These are phyloP conservation scores for Tolypocladium endophyticum DNA, from an alignment of 2,329 filamentous ascomycete species.

Conservation along the genomic window DNA sequence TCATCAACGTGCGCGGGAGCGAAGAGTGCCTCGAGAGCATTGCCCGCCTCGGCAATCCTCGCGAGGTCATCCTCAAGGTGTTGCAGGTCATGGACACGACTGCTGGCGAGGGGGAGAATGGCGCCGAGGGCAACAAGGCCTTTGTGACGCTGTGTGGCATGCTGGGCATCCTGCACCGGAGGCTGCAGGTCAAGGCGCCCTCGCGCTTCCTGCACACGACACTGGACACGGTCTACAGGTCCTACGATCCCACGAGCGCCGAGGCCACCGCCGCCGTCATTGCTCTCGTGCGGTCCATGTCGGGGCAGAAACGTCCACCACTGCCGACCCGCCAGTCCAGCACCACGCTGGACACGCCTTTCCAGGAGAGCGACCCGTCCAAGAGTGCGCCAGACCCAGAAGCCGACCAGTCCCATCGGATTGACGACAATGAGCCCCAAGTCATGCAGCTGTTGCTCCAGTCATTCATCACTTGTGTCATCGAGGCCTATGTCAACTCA, in stretches of 20 bases:
- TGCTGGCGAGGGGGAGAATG: constrained; percentile 24
- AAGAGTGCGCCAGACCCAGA: constrained; percentile 54
- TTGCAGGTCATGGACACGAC: constrained; percentile 58
- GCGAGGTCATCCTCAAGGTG: constrained; percentile 73
- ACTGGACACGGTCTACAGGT: constrained; percentile 59
- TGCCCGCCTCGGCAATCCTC: constrained; percentile 66
- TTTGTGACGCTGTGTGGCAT: constrained; percentile 63
- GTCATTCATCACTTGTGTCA: constrained; percentile 66
- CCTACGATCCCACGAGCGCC: constrained; percentile 52
- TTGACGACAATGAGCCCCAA: constrained; percentile 44
- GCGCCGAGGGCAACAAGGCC: constrained; percentile 30
- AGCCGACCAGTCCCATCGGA: constrained; percentile 24
- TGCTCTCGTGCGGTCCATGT: constrained; percentile 59
- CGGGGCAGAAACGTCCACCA: constrained; percentile 54
- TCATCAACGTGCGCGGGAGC: constrained; percentile 58
- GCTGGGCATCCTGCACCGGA: constrained; percentile 60
- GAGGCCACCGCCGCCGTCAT: constrained; percentile 62
- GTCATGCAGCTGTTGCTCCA: constrained; percentile 58
- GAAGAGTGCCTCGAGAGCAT: constrained; percentile 63
- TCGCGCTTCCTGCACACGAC: constrained; percentile 70
- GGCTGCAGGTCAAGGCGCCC: constrained; percentile 68
- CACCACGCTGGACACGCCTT: constrained; percentile 42
- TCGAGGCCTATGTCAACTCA: constrained; percentile 61
- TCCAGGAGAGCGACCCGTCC: constrained; percentile 40
- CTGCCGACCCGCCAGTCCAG: constrained; percentile 50